Percentiles rank a stretch among this genome's conserved stretches.
phyloP scores from a whole-genome alignment of 352 stramenopile species.

The Pythium scleroteichum region DNA sequence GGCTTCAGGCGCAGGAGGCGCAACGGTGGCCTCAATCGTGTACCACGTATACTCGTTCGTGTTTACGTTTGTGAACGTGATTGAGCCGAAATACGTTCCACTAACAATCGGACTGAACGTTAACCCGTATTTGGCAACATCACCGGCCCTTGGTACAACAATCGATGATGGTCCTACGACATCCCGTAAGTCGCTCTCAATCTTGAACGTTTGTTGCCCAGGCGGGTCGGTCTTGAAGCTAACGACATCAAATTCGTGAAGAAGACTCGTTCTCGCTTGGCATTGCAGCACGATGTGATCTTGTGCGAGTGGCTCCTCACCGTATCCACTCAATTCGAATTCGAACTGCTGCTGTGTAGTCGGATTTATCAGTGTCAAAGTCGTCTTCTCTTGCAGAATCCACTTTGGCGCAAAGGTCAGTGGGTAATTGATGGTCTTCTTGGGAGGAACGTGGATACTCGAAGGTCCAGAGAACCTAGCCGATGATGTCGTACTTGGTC shows the following conservation, averaged over 20 bases:
- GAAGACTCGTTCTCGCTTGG: conserved; percentile 82
- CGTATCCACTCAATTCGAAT: conserved; percentile 84
- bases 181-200: conserved; percentile 93
- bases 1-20: conserved; percentile 66
- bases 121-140: conserved; percentile 68
- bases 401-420: conserved; percentile 84
- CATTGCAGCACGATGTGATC: conserved; percentile 86
- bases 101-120: conserved; percentile 89
- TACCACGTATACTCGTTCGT: conserved; percentile 92
- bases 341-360: conserved; percentile 87
- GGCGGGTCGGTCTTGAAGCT: conserved; percentile 50
- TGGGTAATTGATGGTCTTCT: conserved; percentile 69
- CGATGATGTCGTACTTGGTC: background rate
- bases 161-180: conserved; percentile 70
- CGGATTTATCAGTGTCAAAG: conserved; percentile 78
- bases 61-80: conserved; percentile 89
- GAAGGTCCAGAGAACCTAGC: conserved; percentile 64
- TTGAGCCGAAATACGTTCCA: conserved; percentile 90
- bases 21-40: conserved; percentile 89
- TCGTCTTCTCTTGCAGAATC: conserved; percentile 73
- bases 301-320: conserved; percentile 90
- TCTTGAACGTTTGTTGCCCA: conserved; percentile 60
- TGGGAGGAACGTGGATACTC: conserved; percentile 67
- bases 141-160: conserved; percentile 33
- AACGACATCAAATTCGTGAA: conserved; percentile 75